Base-by-base conservation (phyloP, 257 asterid species). In the Solanum dulcamara region DNA sequence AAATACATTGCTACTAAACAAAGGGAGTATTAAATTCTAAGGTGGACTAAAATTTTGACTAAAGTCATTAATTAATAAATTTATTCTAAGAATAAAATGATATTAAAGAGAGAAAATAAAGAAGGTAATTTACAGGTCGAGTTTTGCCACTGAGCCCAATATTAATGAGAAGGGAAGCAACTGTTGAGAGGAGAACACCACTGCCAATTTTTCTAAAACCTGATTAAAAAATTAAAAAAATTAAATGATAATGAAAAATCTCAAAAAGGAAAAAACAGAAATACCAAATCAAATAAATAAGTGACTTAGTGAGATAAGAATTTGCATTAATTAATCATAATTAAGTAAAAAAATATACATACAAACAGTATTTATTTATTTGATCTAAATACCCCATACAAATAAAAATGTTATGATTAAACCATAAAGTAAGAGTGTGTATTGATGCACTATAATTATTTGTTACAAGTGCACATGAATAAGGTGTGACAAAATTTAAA, bases 151-250 rank as follows among this genome's bases (percentile, higher is more conserved):
- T 96, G 7, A 96, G 92, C 4, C 96, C 96, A 14, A 91, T 13
- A 90, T 96, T 92, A 17, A 96, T 92, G 85, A 94, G 93, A 46
- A 92, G 33, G 22, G 97, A 91, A 26, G 99, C 99, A 11, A 81
- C 51, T 2, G 90, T 87, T 0, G 99, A 93, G 84, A 94, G 38
- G 40, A 90, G 18, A 32, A 89, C 37, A 24, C 99, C 98, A 42
- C 92, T 86, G 38, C 98, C 98, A 82, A 96, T 92, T 75, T 91
- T 95, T 71, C 97, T 88, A 84, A 94, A 96, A 74, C 99, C 99
- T 95, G 83, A 24, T 37, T 10, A 20, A 70, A 24, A 24, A 37
- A 35, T 20, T 33, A 0, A 17, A 46, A n/a, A 18, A 6, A 6
- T 72, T 22, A 24, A 72, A 40, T n/a, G 35, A 40, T 71, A 10